A percentile compares a stretch with the other conserved stretches of the same genome.
These are phyloP conservation scores for Orychophragmus violaceus DNA, from an alignment of 345 rosid species.

Conservation along the genomic window DNA sequence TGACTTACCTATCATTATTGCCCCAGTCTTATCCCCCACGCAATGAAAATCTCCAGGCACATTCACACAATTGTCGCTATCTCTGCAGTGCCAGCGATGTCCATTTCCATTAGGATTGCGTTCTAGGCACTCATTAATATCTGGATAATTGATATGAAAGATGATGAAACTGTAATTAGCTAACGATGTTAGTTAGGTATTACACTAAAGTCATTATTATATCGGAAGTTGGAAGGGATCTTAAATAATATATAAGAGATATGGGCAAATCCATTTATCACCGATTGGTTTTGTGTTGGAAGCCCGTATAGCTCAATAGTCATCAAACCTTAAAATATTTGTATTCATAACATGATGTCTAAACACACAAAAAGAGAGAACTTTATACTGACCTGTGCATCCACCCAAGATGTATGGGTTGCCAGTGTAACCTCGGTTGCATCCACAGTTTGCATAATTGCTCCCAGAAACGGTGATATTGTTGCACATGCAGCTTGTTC, in stretches of 20 bases:
- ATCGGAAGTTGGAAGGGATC: no score
- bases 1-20: background rate
- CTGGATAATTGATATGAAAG: background rate
- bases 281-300: no score
- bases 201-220: no score
- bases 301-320: no score
- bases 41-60: background rate
- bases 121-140: background rate
- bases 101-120: background rate
- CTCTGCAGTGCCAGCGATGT: background rate
- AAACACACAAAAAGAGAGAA: background rate
- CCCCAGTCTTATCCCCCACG: background rate
- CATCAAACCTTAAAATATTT: background rate
- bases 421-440: slow-evolving; percentile 14
- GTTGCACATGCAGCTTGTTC: background rate
- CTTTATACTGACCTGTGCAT: background rate
- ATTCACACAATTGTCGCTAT: background rate
- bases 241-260: no score
- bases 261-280: no score
- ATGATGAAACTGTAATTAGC: background rate
- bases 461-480: background rate
- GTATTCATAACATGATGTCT: background rate
- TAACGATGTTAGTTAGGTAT: no score
- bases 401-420: slow-evolving; percentile 19
- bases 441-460: background rate